Percentiles rank a stretch among this genome's conserved stretches.
phyloP scores from a whole-genome alignment of 805 yeast species.

The Ogataea methanolica region DNA sequence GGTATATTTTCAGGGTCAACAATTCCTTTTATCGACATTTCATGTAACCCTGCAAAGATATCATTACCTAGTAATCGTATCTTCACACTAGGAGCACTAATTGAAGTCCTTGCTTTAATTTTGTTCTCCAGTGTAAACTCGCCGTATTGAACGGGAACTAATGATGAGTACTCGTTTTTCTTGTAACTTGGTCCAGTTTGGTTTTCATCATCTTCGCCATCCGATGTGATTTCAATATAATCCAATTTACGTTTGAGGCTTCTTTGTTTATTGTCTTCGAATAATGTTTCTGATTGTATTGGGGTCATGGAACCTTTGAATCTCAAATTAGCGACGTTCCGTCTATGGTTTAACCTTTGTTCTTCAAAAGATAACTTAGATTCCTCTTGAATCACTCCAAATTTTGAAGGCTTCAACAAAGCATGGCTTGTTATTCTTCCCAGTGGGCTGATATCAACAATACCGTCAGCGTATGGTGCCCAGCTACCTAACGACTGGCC shows the following conservation, averaged over 20 bases:
- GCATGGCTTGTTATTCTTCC: conserved; percentile 40
- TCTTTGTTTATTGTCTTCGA: conserved; percentile 32
- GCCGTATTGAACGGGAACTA: conserved; percentile 54
- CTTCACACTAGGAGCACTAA: conserved; percentile 16
- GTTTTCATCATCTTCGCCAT: conserved; percentile 8
- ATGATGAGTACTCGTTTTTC: conserved; percentile 41
- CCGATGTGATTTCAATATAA: not conserved
- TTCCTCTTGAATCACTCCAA: conserved; percentile 15
- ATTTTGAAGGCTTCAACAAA: conserved; percentile 25
- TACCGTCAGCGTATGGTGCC: conserved; percentile 67
- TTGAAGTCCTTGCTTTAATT: conserved; percentile 20
- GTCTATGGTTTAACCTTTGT: conserved; percentile 22
- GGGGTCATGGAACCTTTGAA: conserved; percentile 54
- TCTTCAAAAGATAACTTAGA: conserved; percentile 11
- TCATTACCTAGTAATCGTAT: conserved; percentile 58
- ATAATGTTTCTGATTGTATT: conserved; percentile 33
- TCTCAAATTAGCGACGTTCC: conserved; percentile 46
- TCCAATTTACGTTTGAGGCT: conserved; percentile 17
- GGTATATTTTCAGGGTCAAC: conserved; percentile 59
- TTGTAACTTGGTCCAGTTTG: conserved; percentile 12
- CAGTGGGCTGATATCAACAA: conserved; percentile 62
- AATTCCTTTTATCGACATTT: conserved; percentile 46
- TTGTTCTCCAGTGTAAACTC: conserved; percentile 39
- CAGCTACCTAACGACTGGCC: conserved; percentile 64
- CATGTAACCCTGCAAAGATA: conserved; percentile 75